Percentiles rank a stretch among this genome's conserved stretches.
Conservation (phyloP, 164 flowering plant species). For the grape (Vitis vinifera) region DNA sequence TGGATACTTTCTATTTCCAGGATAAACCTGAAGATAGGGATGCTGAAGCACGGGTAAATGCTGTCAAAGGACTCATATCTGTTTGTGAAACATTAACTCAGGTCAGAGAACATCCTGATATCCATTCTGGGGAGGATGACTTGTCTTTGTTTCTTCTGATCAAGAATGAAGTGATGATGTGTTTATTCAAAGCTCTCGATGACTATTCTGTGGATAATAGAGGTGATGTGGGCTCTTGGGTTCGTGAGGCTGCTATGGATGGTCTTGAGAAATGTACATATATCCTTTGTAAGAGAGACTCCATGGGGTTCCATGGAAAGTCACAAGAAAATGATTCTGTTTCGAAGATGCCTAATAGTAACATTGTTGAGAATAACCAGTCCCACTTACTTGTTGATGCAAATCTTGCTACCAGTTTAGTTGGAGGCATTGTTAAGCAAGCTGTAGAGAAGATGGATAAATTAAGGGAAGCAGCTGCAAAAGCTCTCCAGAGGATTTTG, state of each 20-base stretch:
- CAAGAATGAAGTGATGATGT: slow-evolving; percentile 70
- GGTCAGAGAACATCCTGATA: slow-evolving; percentile 23
- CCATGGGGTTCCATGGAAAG: slow-evolving; percentile 11
- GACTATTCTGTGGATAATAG: slow-evolving; percentile 96
- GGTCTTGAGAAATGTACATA: slow-evolving; percentile 86
- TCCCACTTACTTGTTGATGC: slow-evolving; percentile 49
- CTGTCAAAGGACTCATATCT: slow-evolving; percentile 81
- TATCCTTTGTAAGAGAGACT: slow-evolving; percentile 65
- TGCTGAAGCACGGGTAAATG: slow-evolving; percentile 97
- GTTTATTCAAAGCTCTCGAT: slow-evolving; percentile 80
- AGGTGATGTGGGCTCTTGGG: slow-evolving; percentile 99
- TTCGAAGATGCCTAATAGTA: slow-evolving; percentile 13
- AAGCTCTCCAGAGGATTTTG: slow-evolving; percentile 71
- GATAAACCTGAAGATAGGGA: slow-evolving; percentile 83
- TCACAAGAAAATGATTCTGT: slow-evolving; percentile 13
- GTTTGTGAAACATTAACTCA: slow-evolving; percentile 78
- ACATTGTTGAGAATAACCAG: slow-evolving; percentile 12
- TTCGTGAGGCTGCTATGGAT: slow-evolving; percentile 93
- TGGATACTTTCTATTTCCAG: slow-evolving; percentile 37
- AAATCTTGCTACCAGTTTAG: slow-evolving; percentile 54
- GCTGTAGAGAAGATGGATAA: slow-evolving; percentile 98
- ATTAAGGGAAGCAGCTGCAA: slow-evolving; percentile 79
- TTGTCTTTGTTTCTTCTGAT: slow-evolving; percentile 46
- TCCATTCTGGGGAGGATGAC: slow-evolving; percentile 38
- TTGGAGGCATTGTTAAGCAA: slow-evolving; percentile 80